Evolutionary conservation across 768 basidiomycete species (phyloP), one percentile per base, ranked within the genome.

Genomic region (Hericium alpestre): DNA sequence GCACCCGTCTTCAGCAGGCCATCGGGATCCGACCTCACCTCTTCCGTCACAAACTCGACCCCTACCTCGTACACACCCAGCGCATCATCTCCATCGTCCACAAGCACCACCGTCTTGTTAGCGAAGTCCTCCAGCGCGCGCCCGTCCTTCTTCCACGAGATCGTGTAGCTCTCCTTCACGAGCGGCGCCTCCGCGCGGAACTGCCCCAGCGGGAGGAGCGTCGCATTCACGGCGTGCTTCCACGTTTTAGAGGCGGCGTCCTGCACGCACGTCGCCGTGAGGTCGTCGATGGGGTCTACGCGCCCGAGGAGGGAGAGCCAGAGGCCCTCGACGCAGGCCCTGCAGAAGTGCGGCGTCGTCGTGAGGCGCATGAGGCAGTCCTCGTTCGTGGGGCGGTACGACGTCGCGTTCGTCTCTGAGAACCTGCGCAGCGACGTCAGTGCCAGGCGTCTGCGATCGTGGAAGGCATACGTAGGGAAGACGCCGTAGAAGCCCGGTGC

Each of bases 341-440:
- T 80, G 74, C 89, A 90, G 66, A 90, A 86, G 64, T 85, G 79
- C 55, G 86, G 82, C 0, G 78, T 75, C 27, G 78, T 81, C 43
- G 88, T 83, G 54, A 72, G 71, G 43, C 89, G 86, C 89, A 91
- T 90, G 50, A 90, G 79, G 65, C 89, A 90, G 66, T 83, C 85
- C 58, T 87, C 83, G 61, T 89, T 87, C 2, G 88, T 90, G 3
- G 89, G 89, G n/a, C 89, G 79, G 69, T 86, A 90, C 3, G 79
- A 77, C 0, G 85, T 89, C 53, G 68, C 67, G 63, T 90, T 87
- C 40, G 72, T 67, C 38, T 82, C 74, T 0, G 84, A 86, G 65
- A 77, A 89, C 18, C 86, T 87, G 59, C 18, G 41, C 16, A 3
- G 38, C 5, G 23, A 46, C n/a, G 38, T 46, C 20, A 37, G 9